Base-by-base conservation (phyloP, 1,139 yeast genomes). In the Trichomonascaceae sp. region DNA sequence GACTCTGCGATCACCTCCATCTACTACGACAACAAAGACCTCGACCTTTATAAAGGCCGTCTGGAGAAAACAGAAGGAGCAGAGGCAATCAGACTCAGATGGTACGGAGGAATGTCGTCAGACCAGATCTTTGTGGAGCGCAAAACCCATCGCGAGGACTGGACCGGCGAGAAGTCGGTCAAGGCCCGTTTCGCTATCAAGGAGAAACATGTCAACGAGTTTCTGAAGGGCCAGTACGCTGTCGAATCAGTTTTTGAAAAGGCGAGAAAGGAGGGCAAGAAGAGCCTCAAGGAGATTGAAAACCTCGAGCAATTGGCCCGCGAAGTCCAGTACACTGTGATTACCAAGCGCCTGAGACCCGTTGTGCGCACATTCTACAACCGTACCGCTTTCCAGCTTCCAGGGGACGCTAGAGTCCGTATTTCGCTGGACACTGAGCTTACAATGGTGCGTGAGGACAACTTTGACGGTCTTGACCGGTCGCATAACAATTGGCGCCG, bases 121-220 rank as follows among this genome's bases (percentile, higher is more conserved):
- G 95, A 87, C 46, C 82, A 81, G 35, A 84, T 89, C 38, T 89
- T 89, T 46, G 94, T 89, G 26, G 98, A 89, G 61, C 75, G 98
- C 59, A 89, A 89, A 59, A 89, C 98, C 11, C 98, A 89, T 55
- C 74, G 98, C 59, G 98, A 89, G 59, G 98, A 89, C 62, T 89
- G 98, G 98, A 89, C 98, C 2, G 98, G 98, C 50, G 98, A 89
- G 59, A 87, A 87, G 61, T 82, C 95, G 8, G 98, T 89, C 44
- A 89, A 89, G 62, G 97, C 97, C 3, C 73, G 98, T 56, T 89
- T 89, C 60, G 76, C 87, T 9, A 64, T 89, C 48, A 89, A 87
- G 58, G 98, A 89, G 56, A 82, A 80, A 57, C 73, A 84, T 51
- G 89, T 87, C 35, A 89, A 89, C 55, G 73, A 74, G 33, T 89